Evolutionary conservation across 2,329 filamentous ascomycete genomes (phyloP).

Genomic region (Sporothrix sp.): DNA sequence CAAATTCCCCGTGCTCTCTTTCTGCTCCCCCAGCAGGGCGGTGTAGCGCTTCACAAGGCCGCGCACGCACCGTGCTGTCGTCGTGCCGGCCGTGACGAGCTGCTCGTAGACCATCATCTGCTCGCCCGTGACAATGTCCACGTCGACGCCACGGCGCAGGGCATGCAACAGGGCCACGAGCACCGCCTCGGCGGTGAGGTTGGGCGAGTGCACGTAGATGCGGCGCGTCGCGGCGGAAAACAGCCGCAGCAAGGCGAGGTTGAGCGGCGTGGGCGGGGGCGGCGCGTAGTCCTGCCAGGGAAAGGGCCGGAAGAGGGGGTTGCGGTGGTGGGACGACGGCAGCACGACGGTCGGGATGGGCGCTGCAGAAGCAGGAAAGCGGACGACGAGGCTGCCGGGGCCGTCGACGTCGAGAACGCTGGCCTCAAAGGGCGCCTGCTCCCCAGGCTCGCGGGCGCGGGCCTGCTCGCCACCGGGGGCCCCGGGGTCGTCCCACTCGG

Average conservation of each 20-base stretch:
- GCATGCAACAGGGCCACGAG: conserved; percentile 52
- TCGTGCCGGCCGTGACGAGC: conserved; percentile 67
- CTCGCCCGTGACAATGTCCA: conserved; percentile 57
- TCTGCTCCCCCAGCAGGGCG: conserved; percentile 4
- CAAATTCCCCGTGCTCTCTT: too few species aligned
- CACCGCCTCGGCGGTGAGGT: conserved; percentile 59
- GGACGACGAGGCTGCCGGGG: conserved; percentile 14
- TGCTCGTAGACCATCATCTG: conserved; percentile 72
- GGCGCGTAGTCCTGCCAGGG: conserved; percentile 38
- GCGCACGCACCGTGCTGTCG: conserved; percentile 55
- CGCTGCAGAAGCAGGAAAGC: conserved; percentile 1
- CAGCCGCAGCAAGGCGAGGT: conserved; percentile 52
- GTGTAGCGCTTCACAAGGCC: conserved; percentile 48
- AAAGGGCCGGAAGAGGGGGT: conserved; percentile 52
- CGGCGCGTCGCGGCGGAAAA: conserved; percentile 46
- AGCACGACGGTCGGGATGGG: conserved; percentile 47
- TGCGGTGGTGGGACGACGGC: conserved; percentile 63
- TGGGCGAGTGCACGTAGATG: conserved; percentile 68
- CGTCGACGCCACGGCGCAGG: conserved; percentile 54
- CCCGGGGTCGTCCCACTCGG: neutral
- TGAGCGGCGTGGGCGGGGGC: conserved; percentile 53
- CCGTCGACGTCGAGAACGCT: conserved; percentile 12
- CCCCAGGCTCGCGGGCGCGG: too few species aligned
- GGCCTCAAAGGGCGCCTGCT: neutral
- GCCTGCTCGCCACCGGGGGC: neutral